Evolutionary conservation across 176 grass and related monocot genomes (phyloP), one percentile per base, ranked within the genome.

Genomic region (Hordeum marinum): DNA sequence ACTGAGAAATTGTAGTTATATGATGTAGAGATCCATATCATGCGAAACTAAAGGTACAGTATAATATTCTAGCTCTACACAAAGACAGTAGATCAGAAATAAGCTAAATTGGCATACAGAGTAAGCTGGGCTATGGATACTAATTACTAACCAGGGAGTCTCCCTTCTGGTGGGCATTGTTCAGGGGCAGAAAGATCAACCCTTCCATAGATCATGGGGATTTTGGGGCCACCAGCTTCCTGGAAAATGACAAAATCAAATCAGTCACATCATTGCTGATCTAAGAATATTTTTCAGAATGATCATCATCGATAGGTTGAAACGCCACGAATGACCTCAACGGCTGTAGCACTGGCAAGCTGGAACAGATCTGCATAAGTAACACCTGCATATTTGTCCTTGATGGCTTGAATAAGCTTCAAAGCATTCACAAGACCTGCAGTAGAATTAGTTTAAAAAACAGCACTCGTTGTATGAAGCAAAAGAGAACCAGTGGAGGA

Each of bases 211-310:
- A 90, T 87, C 96, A 95, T 98, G 39, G 93, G 91, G 35, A 98
- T 98, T 89, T 94, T 88, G 54, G 96, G 96, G 26, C 93, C 93
- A 83, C 96, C 93, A 65, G 96, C 96, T 90, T 95, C 96, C 96
- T 95, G 48, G 77, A 63, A 87, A 73, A 52, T 76, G 41, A 82
- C 48, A 80, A 79, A 79, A 78, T 71, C 20, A 74, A 79, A 86
- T 65, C 9, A 48, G 8, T 15, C 9, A 24, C 68, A 37, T 71
- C 9, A 35, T n/a, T 54, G 36, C 61, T 64, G 35, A 79, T 65
- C 14, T 24, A 79, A 48, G 6, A 57, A 5, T 3, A 84, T 7
- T 39, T 60, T 24, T 29, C 52, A 27, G 3, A 80, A 77, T 18
- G 1, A 55, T 36, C 8, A 35, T 81, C 40, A n/a, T 78, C 17